phyloP scores from a whole-genome alignment of 116 monocot genomes.

The Zostera marina region DNA sequence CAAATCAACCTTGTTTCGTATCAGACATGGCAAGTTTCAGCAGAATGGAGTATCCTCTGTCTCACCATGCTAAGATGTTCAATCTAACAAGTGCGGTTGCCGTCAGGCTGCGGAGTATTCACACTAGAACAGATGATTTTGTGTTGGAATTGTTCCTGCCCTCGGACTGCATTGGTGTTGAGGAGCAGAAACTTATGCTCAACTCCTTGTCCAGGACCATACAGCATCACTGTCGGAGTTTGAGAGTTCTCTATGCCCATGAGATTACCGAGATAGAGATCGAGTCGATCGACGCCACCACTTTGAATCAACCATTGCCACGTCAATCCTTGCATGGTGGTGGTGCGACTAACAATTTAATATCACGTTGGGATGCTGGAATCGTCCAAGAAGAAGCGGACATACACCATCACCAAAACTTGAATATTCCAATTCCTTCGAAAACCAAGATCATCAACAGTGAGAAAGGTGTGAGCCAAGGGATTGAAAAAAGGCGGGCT shows the following conservation, averaged over 20 bases:
- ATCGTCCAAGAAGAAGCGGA: background rate
- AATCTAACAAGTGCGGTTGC: slow-evolving; percentile 53
- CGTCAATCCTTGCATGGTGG: too few relatives aligned
- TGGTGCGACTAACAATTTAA: too few relatives aligned
- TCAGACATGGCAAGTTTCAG: slow-evolving; percentile 32
- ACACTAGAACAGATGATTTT: slow-evolving; percentile 36
- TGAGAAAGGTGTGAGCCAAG: too few relatives aligned
- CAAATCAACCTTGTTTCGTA: slow-evolving; percentile 66
- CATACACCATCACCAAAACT: too few relatives aligned
- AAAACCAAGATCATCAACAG: too few relatives aligned
- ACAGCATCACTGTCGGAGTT: slow-evolving; percentile 32
- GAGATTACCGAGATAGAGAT: too few relatives aligned
- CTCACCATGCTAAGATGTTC: slow-evolving; percentile 72
- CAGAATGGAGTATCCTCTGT: slow-evolving; percentile 57
- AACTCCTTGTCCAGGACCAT: slow-evolving; percentile 50
- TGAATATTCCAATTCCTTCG: too few relatives aligned
- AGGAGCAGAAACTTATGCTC: slow-evolving; percentile 46
- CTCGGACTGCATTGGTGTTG: slow-evolving; percentile 20
- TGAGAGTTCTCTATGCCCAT: slow-evolving; percentile 33
- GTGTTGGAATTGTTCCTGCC: slow-evolving; percentile 86
- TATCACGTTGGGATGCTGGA: slow-evolving; percentile 1
- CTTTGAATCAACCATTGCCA: too few relatives aligned
- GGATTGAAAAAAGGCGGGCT: slow-evolving; percentile 25
- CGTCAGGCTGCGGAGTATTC: slow-evolving; percentile 37
- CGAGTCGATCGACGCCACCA: too few relatives aligned